Conservation (phyloP, 106 monocot species). For the Apostasia ramifera region DNA sequence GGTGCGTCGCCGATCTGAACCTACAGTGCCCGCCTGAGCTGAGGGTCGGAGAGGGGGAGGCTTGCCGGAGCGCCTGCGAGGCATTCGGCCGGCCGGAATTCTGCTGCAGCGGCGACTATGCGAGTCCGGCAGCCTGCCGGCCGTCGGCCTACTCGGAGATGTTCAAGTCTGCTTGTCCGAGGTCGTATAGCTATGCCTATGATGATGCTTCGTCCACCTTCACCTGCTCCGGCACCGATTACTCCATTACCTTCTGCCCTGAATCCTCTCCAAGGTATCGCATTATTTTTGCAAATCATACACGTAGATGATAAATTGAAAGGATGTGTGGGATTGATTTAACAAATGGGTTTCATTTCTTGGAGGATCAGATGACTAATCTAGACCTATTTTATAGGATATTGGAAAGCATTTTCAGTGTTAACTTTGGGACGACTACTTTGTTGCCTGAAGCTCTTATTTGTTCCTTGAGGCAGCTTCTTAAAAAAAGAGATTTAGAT, state of each 20-base stretch:
- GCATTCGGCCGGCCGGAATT: constrained; percentile 29
- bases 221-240: constrained; percentile 18
- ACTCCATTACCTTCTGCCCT: constrained; percentile 20
- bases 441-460: too few relatives aligned
- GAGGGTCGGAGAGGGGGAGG: constrained; percentile 27
- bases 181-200: constrained; percentile 16
- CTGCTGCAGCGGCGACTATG: constrained; percentile 26
- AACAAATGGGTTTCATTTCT: too few relatives aligned
- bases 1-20: constrained; percentile 37
- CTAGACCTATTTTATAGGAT: too few relatives aligned
- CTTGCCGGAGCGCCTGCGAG: constrained; percentile 17
- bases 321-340: too few relatives aligned
- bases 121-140: constrained; percentile 16
- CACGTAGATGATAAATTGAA: too few relatives aligned
- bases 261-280: background rate
- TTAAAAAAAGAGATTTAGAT: too few relatives aligned
- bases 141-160: constrained; percentile 16
- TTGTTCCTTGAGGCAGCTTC: too few relatives aligned
- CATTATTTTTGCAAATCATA: too few relatives aligned
- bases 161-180: constrained; percentile 19
- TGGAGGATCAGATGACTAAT: too few relatives aligned
- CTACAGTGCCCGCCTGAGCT: constrained; percentile 49
- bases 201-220: constrained; percentile 21
- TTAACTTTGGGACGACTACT: too few relatives aligned
- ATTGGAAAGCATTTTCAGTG: too few relatives aligned